Percentiles rank a stretch among this genome's conserved stretches.
phyloP scores from a whole-genome alignment of 805 yeast genomes.

The Wickerhamomyces queroliae region DNA sequence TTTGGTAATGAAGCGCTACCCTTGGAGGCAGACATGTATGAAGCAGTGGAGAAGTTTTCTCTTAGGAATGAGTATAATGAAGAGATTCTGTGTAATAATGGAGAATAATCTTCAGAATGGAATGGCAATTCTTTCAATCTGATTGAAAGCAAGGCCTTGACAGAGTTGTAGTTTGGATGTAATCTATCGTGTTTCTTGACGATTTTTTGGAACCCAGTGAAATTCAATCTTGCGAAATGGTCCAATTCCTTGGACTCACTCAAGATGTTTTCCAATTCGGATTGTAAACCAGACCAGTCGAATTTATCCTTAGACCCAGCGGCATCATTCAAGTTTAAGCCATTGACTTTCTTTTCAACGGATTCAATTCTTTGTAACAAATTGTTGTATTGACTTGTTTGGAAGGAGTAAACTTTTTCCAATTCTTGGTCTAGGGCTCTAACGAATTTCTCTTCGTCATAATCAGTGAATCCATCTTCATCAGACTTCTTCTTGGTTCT shows the following conservation, averaged over 20 bases:
- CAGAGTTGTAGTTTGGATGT: slow-evolving; percentile 77
- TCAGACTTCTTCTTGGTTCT: slow-evolving; percentile 14
- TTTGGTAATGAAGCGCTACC: slow-evolving; percentile 8
- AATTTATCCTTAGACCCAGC: slow-evolving; percentile 30
- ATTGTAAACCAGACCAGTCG: slow-evolving; percentile 58
- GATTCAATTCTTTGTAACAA: slow-evolving; percentile 58
- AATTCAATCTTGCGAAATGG: slow-evolving; percentile 84
- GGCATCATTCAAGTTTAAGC: slow-evolving; percentile 21
- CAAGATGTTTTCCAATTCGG: slow-evolving; percentile 66
- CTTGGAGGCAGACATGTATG: slow-evolving; percentile 22
- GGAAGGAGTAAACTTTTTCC: slow-evolving; percentile 75
- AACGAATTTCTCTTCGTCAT: slow-evolving; percentile 68
- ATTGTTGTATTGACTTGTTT: slow-evolving; percentile 58
- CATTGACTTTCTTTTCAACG: slow-evolving; percentile 55
- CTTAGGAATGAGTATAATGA: slow-evolving; percentile 76
- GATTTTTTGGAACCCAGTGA: slow-evolving; percentile 90
- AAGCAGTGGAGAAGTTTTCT: slow-evolving; percentile 47
- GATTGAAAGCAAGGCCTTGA: slow-evolving; percentile 82
- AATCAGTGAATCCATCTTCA: slow-evolving; percentile 52
- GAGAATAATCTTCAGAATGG: slow-evolving; percentile 93
- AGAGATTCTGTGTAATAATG: slow-evolving; percentile 78
- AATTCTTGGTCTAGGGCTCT: slow-evolving; percentile 60
- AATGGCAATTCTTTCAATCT: slow-evolving; percentile 84
- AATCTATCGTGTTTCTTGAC: slow-evolving; percentile 94
- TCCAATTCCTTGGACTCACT: slow-evolving; percentile 80